phyloP scores from a whole-genome alignment of 2,329 filamentous ascomycete genomes.

The Aureobasidium musti region DNA sequence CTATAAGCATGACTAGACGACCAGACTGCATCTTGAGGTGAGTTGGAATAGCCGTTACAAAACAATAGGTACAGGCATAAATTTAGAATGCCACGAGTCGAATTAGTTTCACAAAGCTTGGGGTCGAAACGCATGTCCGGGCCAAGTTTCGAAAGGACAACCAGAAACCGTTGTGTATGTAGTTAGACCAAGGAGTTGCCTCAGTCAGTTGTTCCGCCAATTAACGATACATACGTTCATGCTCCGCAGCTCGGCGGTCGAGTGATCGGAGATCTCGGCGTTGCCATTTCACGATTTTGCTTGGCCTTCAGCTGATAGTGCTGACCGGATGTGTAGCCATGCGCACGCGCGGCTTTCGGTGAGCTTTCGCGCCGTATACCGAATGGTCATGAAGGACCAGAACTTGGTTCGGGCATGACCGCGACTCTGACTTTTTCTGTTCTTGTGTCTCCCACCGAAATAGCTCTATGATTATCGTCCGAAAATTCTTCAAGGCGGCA shows the following conservation, averaged over 20 bases:
- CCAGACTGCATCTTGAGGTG: neutral
- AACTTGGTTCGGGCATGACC: neutral
- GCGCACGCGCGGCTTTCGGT: neutral
- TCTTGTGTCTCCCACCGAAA: neutral
- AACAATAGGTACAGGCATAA: neutral
- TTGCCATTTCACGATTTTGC: neutral
- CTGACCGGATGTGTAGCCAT: neutral
- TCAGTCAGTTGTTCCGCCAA: too few species aligned
- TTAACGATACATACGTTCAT: neutral
- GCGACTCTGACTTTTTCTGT: too few species aligned
- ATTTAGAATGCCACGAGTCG: conserved; percentile 6
- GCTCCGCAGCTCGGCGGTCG: neutral
- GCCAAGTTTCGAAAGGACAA: neutral
- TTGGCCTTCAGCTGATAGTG: neutral
- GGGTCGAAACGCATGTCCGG: neutral
- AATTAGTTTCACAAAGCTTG: neutral
- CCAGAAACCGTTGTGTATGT: neutral
- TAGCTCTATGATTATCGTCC: neutral
- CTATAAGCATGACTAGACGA: neutral
- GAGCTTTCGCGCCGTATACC: neutral
- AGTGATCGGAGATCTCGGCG: neutral
- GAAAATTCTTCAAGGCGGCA: neutral
- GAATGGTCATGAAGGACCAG: neutral
- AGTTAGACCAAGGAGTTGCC: neutral
- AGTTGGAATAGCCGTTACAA: neutral